Evolutionary conservation across 192 early-diverging fungal genomes (phyloP), one percentile per base, ranked within the genome.

Genomic region (Borealophlyctis nickersoniae): DNA sequence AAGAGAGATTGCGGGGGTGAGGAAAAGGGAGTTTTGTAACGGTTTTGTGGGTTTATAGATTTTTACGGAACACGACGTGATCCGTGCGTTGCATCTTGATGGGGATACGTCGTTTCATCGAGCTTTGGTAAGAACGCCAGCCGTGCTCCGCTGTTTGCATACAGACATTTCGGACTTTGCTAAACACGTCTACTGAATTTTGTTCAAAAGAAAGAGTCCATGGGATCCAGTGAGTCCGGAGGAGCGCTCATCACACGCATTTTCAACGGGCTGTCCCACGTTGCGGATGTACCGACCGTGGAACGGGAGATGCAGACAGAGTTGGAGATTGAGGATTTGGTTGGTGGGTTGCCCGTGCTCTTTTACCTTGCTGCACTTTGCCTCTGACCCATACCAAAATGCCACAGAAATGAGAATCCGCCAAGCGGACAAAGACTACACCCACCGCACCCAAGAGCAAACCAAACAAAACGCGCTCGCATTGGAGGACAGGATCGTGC

Each of bases 1-100:
- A n/a, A n/a, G n/a, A n/a, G n/a, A n/a, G n/a, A n/a, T n/a, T n/a
- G n/a, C n/a, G n/a, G n/a, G n/a, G n/a, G n/a, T n/a, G n/a, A n/a
- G n/a, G n/a, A n/a, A n/a, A n/a, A n/a, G n/a, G n/a, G n/a, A n/a
- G n/a, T n/a, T n/a, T n/a, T n/a, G n/a, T n/a, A n/a, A n/a, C n/a
- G n/a, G n/a, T n/a, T n/a, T n/a, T n/a, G n/a, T n/a, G 9, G 11
- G 31, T 7, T 13, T 56, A 3, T 52, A 72, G 68, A 31, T 39
- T 22, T 49, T 78, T 23, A 27, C 69, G 5, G 59, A 75, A 48
- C 52, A 70, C 14, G 79, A 81, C 60, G 52, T 76, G 0, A 50
- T 76, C 16, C 66, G 68, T n/a, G 75, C 67, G 7, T 56, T 81
- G 66, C 70, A 81, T 51, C 31, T 81, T 7, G 71, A 81, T 54